These are phyloP conservation scores for Aspergillus tanneri DNA, from an alignment of 2,329 filamentous ascomycete species.

Conservation along the genomic window DNA sequence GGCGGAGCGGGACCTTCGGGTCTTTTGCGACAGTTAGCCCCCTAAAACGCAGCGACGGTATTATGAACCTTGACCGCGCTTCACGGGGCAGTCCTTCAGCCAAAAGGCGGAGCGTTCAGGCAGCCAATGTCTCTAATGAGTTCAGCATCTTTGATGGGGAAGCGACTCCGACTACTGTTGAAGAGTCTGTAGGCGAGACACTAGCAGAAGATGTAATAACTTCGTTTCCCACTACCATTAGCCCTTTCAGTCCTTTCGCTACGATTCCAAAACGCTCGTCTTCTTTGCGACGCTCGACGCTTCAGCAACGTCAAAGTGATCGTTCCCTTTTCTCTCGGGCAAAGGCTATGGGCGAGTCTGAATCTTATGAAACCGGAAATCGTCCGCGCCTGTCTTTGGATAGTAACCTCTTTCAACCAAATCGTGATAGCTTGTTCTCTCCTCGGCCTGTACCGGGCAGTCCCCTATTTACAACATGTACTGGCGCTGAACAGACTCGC, in stretches of 20 bases:
- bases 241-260: conserved; percentile 48
- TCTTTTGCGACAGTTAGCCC: conserved; percentile 68
- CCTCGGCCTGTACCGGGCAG: conserved; percentile 57
- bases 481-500: conserved; percentile 40
- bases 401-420: conserved; percentile 64
- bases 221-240: conserved; percentile 32
- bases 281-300: conserved; percentile 79
- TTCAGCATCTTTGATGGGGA: conserved; percentile 73
- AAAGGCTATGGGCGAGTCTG: conserved; percentile 40
- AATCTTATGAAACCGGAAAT: conserved; percentile 56
- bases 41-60: conserved; percentile 85
- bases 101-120: conserved; percentile 85
- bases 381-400: conserved; percentile 76
- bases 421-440: conserved; percentile 65
- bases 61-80: conserved; percentile 80
- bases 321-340: conserved; percentile 55
- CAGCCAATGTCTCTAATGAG: conserved; percentile 60
- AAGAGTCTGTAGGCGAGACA: conserved; percentile 31
- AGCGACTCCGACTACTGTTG: conserved; percentile 24
- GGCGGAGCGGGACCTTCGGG: conserved; percentile 47
- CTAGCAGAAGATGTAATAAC: conserved; percentile 27
- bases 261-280: conserved; percentile 68
- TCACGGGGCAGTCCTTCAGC: conserved; percentile 81
- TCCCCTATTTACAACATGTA: conserved; percentile 39
- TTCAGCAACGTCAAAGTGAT: conserved; percentile 77